Evolutionary conservation across 2,329 filamentous ascomycete species (phyloP).

Genomic region (Davidsoniella neocaledoniae): DNA sequence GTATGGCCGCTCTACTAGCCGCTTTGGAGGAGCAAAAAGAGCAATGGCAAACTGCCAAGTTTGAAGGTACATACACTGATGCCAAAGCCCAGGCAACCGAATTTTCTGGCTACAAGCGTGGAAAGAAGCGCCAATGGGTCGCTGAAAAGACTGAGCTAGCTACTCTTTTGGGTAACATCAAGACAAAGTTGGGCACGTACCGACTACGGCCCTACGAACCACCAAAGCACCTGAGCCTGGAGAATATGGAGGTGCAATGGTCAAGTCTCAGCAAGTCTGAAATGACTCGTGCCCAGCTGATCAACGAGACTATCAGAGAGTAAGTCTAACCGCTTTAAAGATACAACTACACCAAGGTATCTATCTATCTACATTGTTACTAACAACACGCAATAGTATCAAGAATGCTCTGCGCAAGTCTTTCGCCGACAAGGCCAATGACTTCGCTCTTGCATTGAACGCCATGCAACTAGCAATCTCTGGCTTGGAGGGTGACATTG

Average conservation of each 20-base stretch:
- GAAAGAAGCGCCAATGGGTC: slow-evolving; percentile 86
- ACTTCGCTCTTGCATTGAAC: slow-evolving; percentile 88
- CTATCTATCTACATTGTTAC: not conserved
- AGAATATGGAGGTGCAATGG: slow-evolving; percentile 74
- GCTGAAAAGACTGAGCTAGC: slow-evolving; percentile 94
- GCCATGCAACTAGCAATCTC: slow-evolving; percentile 91
- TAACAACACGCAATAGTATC: slow-evolving; percentile 38
- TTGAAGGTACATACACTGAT: slow-evolving; percentile 82
- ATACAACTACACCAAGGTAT: not conserved
- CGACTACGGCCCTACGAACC: slow-evolving; percentile 81
- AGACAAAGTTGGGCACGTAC: slow-evolving; percentile 94
- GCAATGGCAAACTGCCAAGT: slow-evolving; percentile 62
- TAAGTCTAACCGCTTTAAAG: slow-evolving; percentile 25
- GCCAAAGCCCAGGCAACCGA: slow-evolving; percentile 72
- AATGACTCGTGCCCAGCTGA: slow-evolving; percentile 75
- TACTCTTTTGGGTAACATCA: slow-evolving; percentile 90
- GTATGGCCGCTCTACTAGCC: slow-evolving; percentile 69
- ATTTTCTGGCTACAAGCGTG: slow-evolving; percentile 81
- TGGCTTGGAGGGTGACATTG: slow-evolving; percentile 89
- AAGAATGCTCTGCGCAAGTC: slow-evolving; percentile 85
- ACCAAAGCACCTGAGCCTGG: slow-evolving; percentile 64
- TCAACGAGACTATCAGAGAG: slow-evolving; percentile 97
- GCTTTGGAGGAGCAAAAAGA: slow-evolving; percentile 58
- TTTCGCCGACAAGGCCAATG: slow-evolving; percentile 96
- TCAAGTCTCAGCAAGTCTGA: slow-evolving; percentile 62